Evolutionary conservation across 2,329 filamentous ascomycete species (phyloP).

Genomic region (Xylogone sp.): DNA sequence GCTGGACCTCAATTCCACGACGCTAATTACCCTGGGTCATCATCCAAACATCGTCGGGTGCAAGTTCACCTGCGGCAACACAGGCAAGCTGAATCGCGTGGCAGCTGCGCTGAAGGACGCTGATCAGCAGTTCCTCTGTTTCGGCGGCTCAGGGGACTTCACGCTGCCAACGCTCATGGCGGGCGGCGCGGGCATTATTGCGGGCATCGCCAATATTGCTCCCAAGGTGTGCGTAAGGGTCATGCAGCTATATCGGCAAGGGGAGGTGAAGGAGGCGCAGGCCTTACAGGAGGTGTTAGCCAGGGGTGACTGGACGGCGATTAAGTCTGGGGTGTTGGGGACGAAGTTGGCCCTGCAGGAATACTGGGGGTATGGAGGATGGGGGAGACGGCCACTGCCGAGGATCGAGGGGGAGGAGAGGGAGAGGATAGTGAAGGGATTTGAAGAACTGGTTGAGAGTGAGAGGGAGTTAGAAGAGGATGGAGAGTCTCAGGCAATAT

Average conservation of each 20-base stretch:
- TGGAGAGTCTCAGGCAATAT: background rate
- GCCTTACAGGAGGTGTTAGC: slow-evolving; percentile 59
- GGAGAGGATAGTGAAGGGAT: background rate
- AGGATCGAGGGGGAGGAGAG: slow-evolving; percentile 27
- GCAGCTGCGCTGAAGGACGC: slow-evolving; percentile 34
- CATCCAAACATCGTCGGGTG: slow-evolving; percentile 81
- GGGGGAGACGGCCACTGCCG: slow-evolving; percentile 41
- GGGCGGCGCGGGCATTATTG: slow-evolving; percentile 56
- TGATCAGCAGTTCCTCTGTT: background rate
- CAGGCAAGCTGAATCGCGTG: slow-evolving; percentile 78
- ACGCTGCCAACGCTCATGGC: slow-evolving; percentile 56
- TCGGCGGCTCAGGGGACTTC: slow-evolving; percentile 64
- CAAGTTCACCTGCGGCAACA: slow-evolving; percentile 86
- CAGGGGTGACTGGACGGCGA: slow-evolving; percentile 61
- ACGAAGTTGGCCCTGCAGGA: slow-evolving; percentile 49
- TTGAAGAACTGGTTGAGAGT: slow-evolving; percentile 16
- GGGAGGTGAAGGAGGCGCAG: slow-evolving; percentile 52
- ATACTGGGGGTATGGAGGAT: slow-evolving; percentile 33
- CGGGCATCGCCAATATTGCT: slow-evolving; percentile 59
- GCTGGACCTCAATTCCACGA: slow-evolving; percentile 50
- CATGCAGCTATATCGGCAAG: slow-evolving; percentile 51
- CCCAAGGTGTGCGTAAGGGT: slow-evolving; percentile 58
- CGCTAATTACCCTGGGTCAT: slow-evolving; percentile 66
- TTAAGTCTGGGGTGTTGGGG: slow-evolving; percentile 60
- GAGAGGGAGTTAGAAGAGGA: slow-evolving; percentile 48